Conservation (phyloP, 2,329 filamentous ascomycete genomes). For the Pseudonectria foliicola region DNA sequence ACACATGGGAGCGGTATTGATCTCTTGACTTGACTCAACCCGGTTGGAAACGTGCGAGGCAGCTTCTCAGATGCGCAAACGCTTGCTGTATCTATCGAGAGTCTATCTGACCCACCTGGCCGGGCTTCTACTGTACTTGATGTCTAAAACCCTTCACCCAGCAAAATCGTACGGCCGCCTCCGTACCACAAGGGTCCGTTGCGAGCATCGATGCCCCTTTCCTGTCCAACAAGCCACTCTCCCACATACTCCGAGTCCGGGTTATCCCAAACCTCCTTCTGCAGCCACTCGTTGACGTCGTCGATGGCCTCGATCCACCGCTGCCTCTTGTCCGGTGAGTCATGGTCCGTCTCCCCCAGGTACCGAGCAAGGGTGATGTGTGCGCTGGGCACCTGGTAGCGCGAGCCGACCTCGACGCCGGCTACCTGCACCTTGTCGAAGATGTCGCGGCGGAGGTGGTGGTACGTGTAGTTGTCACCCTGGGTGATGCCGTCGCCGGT, state of each 20-base stretch:
- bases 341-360: conserved; percentile 59
- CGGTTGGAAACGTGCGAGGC: background rate
- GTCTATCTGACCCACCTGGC: too few species aligned
- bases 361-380: conserved; percentile 86
- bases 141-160: conserved; percentile 54
- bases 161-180: conserved; percentile 62
- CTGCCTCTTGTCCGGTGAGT: conserved; percentile 49
- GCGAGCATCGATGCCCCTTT: conserved; percentile 69
- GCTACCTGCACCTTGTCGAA: conserved; percentile 54
- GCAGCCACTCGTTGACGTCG: conserved; percentile 68
- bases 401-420: conserved; percentile 64
- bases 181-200: conserved; percentile 82
- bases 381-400: conserved; percentile 83
- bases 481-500: conserved; percentile 29
- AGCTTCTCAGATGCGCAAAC: conserved; percentile 4
- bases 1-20: too few species aligned
- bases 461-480: conserved; percentile 72
- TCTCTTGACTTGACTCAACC: too few species aligned
- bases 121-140: too few species aligned
- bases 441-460: conserved; percentile 78
- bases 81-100: conserved; percentile 8
- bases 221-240: conserved; percentile 84
- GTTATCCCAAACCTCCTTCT: conserved; percentile 61
- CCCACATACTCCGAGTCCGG: conserved; percentile 40
- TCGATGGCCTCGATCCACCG: conserved; percentile 66